Base-by-base conservation (phyloP, 352 stramenopile genomes). In the Phytophthora aleatoria region DNA sequence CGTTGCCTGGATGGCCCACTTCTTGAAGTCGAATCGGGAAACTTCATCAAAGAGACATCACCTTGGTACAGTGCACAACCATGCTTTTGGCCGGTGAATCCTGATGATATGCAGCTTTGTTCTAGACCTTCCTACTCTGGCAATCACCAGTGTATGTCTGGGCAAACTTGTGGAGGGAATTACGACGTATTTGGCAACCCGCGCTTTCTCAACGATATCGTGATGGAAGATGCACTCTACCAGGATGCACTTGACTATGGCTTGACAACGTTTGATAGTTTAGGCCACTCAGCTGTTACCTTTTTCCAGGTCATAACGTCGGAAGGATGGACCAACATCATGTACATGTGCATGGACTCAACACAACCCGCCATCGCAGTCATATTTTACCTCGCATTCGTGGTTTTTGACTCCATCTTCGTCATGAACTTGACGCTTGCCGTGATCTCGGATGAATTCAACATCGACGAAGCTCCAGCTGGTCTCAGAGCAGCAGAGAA, bases 251-350 rank as follows among this genome's bases (percentile, higher is more conserved):
- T 97, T 0, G 94, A 97, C 51, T 98, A 77, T 66, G 96, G 95
- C 0, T 96, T 94, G 48, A 97, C 92, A 1, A 92, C 72, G 8
- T 99, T 98, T 61, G 94, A 99, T 70, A 84, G 92, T 57, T 89
- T 98, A 48, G 71, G 73, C 2, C 77, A 67, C 12, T 82, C 93
- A 4, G 96, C 97, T 42, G 72, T 98, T 20, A 96, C 91, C 0
- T 96, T 98, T 36, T 97, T 98, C 62, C 92, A 98, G 69, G 67
- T 85, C 0, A 89, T 99, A 24, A 99, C 94, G 6, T 69, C 95
- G 20, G 95, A 98, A 77, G 96, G 95, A 1, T 98, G 96, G 96
- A 95, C 82, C 0, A 71, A 76, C 15, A 90, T 98, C 60, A 98
- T 98, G 86, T 95, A 97, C 67, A 87, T 92, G 74, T 77, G 89